Base-by-base conservation (phyloP, 176 grass and related monocot species). In the Raddia distichophylla region DNA sequence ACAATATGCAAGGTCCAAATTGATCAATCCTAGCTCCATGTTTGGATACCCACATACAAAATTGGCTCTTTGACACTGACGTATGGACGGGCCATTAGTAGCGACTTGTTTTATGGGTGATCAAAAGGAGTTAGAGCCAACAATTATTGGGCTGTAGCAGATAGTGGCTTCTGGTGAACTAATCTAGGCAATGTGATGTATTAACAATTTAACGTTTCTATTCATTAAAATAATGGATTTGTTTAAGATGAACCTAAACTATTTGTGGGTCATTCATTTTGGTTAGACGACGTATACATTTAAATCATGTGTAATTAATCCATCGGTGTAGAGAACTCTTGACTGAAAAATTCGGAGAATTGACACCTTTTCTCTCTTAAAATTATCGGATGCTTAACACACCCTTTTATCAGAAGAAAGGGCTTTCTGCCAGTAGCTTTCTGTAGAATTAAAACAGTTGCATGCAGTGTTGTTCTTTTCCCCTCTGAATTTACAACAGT, bases 41-140 rank as follows among this genome's bases (percentile, higher is more conserved):
- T n/a, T n/a, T n/a, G n/a, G n/a, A n/a, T n/a, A n/a, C n/a, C n/a
- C n/a, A n/a, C n/a, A n/a, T n/a, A n/a, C n/a, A n/a, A n/a, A n/a
- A n/a, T n/a, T n/a, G n/a, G 35, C 65, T 34, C 7, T 43, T 76
- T 76, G 73, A 76, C 55, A 18, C 6, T 60, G 73, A 67, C 82
- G 6, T 64, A 70, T 62, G 46, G 77, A 56, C 4, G 22, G 35
- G 57, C 50, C 18, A 60, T 73, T 5, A 35, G 11, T 19, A 6
- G 16, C 6, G 70, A 56, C 17, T 53, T 59, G 33, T 45, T 54
- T 55, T 22, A 48, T 64, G 45, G 22, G 80, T 10, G 18, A 49
- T 66, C 5, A 60, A 40, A 59, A 60, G 0, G 42, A 51, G 14
- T 20, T 69, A 5, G 76, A 68, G 14, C 64, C 56, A 71, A 58